Conservation (phyloP, 2,329 filamentous ascomycete genomes). For the Aspergillus candidus region DNA sequence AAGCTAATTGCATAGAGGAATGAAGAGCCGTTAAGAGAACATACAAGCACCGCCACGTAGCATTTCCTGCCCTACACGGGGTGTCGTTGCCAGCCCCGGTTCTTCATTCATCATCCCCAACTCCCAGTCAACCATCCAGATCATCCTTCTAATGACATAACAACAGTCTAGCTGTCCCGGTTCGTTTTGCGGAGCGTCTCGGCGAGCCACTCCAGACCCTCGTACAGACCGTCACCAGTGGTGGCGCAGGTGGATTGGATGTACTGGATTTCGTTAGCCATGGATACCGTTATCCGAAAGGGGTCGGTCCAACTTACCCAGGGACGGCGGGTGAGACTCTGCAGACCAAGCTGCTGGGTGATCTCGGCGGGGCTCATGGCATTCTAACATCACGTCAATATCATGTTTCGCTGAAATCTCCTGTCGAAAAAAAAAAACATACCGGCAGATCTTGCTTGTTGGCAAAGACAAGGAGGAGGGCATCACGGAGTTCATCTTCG, state of each 20-base stretch:
- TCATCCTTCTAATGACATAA: slow-evolving; percentile 28
- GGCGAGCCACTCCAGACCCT: slow-evolving; percentile 93
- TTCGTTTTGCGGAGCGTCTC: slow-evolving; percentile 69
- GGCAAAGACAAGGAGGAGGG: slow-evolving; percentile 92
- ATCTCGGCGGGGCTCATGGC: slow-evolving; percentile 99
- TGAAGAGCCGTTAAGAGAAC: slow-evolving; percentile 33
- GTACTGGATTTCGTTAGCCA: slow-evolving; percentile 54
- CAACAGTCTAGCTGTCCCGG: slow-evolving; percentile 38
- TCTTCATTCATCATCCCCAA: slow-evolving; percentile 33
- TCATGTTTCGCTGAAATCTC: slow-evolving; percentile 4
- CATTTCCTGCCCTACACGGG: slow-evolving; percentile 26
- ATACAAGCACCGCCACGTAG: slow-evolving; percentile 30
- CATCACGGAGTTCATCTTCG: slow-evolving; percentile 97
- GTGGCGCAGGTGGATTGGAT: slow-evolving; percentile 99
- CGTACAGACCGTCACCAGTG: slow-evolving; percentile 97
- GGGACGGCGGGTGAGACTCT: slow-evolving; percentile 95
- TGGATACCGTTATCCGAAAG: neutral
- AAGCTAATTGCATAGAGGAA: slow-evolving; percentile 39
- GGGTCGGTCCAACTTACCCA: slow-evolving; percentile 68
- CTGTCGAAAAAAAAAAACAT: slow-evolving; percentile 38
- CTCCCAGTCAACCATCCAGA: slow-evolving; percentile 32
- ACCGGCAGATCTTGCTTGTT: slow-evolving; percentile 99
- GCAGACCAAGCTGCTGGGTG: slow-evolving; percentile 98
- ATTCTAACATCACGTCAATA: slow-evolving; percentile 57
- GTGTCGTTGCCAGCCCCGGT: slow-evolving; percentile 27